Base-by-base conservation (phyloP, 2,329 filamentous ascomycete genomes). In the Penicillium concentricum region DNA sequence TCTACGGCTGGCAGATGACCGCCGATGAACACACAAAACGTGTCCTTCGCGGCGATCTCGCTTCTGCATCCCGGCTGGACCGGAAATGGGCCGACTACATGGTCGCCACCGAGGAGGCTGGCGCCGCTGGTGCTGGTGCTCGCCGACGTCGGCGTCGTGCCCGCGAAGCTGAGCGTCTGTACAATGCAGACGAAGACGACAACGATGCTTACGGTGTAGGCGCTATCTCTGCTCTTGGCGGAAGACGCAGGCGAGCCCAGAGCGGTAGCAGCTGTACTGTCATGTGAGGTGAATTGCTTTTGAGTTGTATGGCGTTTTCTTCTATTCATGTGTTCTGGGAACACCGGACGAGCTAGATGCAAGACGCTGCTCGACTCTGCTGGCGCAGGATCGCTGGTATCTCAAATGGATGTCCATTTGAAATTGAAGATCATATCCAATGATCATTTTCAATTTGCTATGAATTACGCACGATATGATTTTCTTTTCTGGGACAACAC, bases 31-130 rank as follows among this genome's bases (percentile, higher is more conserved):
- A 97, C 74, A 92, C 87, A 51, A 93, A 92, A 76, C 85, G 92
- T 4, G 90, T 97, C 0, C 74, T 96, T 50, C 81, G 84, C 5
- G 91, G 91, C 7, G 90, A 96, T 60, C 83, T 91, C 57, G 79
- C 81, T 0, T 82, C 89, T 1, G 94, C 94, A 0, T 82, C 81
- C 37, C 81, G 90, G n/a, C 80, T 97, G 20, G 92, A 96, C 78
- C 83, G 87, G 61, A 95, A 93, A 72, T 97, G 93, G 93, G 88
- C 89, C 0, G 89, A 95, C 53, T 96, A 91, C 73, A 97, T 97
- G 92, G 90, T 95, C 76, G 87, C 90, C 16, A 90, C 85, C 49
- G 91, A 96, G 73, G 93, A 97, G 71, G 90, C 89, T 0, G 89
- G 88, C 3, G 83, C 84, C 3, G 67, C 69, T 12, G 76, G 75